Evolutionary conservation across 129 eudicot species (phyloP).

Genomic region (Helianthus annuus): HanXRQr2.0-SUNRISE NC_035437.2:12158834-12159333

Average conservation of each 20-base stretch:
- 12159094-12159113: neutral
- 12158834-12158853: slow-evolving; percentile 27
- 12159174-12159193: neutral
- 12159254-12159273: neutral
- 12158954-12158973: slow-evolving; percentile 23
- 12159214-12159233: neutral
- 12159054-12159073: too few relatives aligned
- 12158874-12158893: slow-evolving; percentile 26
- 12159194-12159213: slow-evolving; percentile 11
- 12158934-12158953: slow-evolving; percentile 24
- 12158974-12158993: slow-evolving; percentile 17
- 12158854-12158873: slow-evolving; percentile 25
- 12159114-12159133: neutral
- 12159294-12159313: slow-evolving; percentile 15
- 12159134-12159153: slow-evolving; percentile 15
- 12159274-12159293: slow-evolving; percentile 1
- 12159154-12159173: slow-evolving; percentile 13
- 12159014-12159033: too few relatives aligned
- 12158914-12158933: slow-evolving; percentile 10
- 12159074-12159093: too few relatives aligned
- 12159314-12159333: slow-evolving; percentile 5
- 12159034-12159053: too few relatives aligned
- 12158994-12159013: too few relatives aligned
- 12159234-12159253: slow-evolving; percentile 1
- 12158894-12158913: slow-evolving; percentile 28